phyloP scores from a whole-genome alignment of 108 stramenopile species.

The Conticribra weissflogii region DNA sequence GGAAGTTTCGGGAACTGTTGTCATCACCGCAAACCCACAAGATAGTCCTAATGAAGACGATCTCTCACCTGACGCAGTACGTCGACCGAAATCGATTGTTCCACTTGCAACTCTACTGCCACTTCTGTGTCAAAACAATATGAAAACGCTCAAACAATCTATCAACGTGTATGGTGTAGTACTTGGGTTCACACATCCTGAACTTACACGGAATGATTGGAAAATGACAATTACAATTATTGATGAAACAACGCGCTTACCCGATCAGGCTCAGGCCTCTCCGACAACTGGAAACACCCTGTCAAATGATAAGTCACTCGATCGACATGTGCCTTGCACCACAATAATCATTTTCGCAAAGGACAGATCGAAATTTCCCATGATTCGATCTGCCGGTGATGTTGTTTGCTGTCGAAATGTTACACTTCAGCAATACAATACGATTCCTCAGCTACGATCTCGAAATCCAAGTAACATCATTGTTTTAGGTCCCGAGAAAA shows the following conservation, averaged over 20 bases:
- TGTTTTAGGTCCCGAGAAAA: constrained; percentile 14
- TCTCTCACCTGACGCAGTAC: not conserved
- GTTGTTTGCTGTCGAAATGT: constrained; percentile 38
- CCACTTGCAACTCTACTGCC: constrained; percentile 13
- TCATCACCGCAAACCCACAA: not conserved
- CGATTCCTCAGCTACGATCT: constrained; percentile 36
- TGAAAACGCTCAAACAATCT: constrained; percentile 24
- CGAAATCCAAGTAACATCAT: constrained; percentile 25
- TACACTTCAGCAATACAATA: constrained; percentile 37
- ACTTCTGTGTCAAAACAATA: constrained; percentile 17
- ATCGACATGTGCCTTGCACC: constrained; percentile 45
- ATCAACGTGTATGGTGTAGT: constrained; percentile 65
- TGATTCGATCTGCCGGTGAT: constrained; percentile 69
- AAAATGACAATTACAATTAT: constrained; percentile 66
- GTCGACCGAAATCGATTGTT: constrained; percentile 13
- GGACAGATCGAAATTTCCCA: constrained; percentile 51
- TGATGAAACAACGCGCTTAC: constrained; percentile 59
- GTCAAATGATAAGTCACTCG: constrained; percentile 2
- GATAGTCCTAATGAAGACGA: not conserved
- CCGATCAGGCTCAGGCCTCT: constrained; percentile 9
- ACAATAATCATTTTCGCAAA: constrained; percentile 67
- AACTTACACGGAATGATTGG: constrained; percentile 64
- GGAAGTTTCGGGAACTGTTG: constrained; percentile 6
- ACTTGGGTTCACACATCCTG: constrained; percentile 61
- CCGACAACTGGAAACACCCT: constrained; percentile 11